Evolutionary conservation across 176 grass and related monocot genomes (phyloP).

Genomic region (Eragrostis curvula): DNA sequence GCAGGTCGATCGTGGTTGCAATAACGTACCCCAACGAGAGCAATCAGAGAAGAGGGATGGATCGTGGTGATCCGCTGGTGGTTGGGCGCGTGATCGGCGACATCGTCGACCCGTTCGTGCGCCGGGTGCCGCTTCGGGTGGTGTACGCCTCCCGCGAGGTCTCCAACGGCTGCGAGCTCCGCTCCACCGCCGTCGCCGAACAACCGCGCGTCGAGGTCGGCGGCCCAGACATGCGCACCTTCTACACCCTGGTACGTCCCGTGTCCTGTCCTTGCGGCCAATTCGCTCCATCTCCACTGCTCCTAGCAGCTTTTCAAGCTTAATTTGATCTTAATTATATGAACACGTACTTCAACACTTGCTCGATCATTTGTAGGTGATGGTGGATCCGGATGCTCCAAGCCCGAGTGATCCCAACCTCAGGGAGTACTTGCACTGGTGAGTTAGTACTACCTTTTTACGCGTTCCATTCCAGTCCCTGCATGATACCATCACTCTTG

Average conservation of each 20-base stretch:
- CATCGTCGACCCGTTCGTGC: slow-evolving; percentile 69
- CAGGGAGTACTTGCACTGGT: slow-evolving; percentile 70
- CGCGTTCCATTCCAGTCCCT: neutral
- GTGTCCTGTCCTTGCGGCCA: too few relatives aligned
- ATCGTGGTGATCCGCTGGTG: slow-evolving; percentile 60
- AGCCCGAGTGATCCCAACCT: slow-evolving; percentile 61
- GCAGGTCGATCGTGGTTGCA: too few relatives aligned
- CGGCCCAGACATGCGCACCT: slow-evolving; percentile 56
- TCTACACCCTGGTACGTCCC: slow-evolving; percentile 62
- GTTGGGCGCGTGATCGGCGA: slow-evolving; percentile 74
- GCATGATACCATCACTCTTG: neutral
- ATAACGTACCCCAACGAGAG: neutral
- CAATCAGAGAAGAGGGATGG: neutral
- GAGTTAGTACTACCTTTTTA: neutral
- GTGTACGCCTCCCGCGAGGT: slow-evolving; percentile 53
- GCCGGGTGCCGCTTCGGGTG: slow-evolving; percentile 55
- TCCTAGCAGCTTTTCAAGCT: too few relatives aligned
- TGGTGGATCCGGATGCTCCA: slow-evolving; percentile 65
- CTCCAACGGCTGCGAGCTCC: slow-evolving; percentile 68
- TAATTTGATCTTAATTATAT: too few relatives aligned
- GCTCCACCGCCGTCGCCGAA: slow-evolving; percentile 51
- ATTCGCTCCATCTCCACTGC: too few relatives aligned
- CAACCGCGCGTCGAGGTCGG: slow-evolving; percentile 68
- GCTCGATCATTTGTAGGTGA: slow-evolving; percentile 16
- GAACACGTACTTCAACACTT: too few relatives aligned